Evolutionary conservation across 148 eudicot genomes (phyloP).

Genomic region (Dianthus caryophyllus): DNA sequence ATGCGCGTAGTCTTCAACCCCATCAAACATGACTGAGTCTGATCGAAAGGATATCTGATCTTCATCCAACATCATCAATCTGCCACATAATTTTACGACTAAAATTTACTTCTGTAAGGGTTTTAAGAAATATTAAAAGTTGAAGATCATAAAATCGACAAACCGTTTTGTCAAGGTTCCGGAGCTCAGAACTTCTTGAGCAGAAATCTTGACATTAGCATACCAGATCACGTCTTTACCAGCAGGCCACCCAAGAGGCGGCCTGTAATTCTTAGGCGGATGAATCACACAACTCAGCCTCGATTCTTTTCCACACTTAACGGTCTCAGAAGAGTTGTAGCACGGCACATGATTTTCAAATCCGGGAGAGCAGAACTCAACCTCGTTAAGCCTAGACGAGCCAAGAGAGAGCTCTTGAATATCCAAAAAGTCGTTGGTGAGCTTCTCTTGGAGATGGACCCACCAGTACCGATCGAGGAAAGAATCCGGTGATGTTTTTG

Average conservation of each 20-base stretch:
- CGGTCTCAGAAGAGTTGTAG: conserved; percentile 45
- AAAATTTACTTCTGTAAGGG: background rate
- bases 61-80: conserved; percentile 96
- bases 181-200: conserved; percentile 80
- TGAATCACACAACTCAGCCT: conserved; percentile 59
- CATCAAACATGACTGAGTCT: conserved; percentile 66
- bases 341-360: conserved; percentile 80
- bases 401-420: conserved; percentile 63
- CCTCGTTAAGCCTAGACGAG: conserved; percentile 50
- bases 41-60: conserved; percentile 89
- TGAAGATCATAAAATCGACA: conserved; percentile 4
- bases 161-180: conserved; percentile 98
- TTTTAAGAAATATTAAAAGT: background rate
- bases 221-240: conserved; percentile 95
- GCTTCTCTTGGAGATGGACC: conserved; percentile 51
- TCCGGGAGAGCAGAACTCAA: conserved; percentile 62
- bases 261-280: conserved; percentile 66
- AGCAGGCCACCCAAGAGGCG: conserved; percentile 87
- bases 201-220: conserved; percentile 88
- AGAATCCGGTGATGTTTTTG: conserved; percentile 40
- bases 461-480: conserved; percentile 47
- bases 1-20: conserved; percentile 86
- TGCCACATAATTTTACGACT: conserved; percentile 24
- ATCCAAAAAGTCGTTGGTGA: conserved; percentile 56
- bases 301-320: conserved; percentile 44